Conservation (phyloP, 2,329 filamentous ascomycete genomes). For the Cercospora sp. region DNA sequence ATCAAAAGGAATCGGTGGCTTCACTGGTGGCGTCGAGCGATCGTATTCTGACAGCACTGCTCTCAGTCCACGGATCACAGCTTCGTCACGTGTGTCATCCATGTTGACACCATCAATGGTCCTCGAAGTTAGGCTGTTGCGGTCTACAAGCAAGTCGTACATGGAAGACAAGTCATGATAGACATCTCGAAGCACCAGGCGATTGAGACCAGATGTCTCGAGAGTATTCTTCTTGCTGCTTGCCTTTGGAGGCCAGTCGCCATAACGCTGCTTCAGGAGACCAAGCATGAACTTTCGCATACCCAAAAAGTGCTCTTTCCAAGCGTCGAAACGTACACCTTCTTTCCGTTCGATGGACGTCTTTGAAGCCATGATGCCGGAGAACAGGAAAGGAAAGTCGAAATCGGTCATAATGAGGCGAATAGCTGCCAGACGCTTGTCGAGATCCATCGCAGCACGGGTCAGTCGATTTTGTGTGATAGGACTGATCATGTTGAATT, state of each 20-base stretch:
- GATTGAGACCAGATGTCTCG: slow-evolving; percentile 81
- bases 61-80: slow-evolving; percentile 69
- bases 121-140: slow-evolving; percentile 73
- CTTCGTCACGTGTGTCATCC: slow-evolving; percentile 56
- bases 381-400: slow-evolving; percentile 86
- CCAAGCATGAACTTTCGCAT: slow-evolving; percentile 72
- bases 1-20: slow-evolving; percentile 90
- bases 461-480: slow-evolving; percentile 78
- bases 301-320: slow-evolving; percentile 72
- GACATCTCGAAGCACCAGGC: slow-evolving; percentile 75
- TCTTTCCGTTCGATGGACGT: slow-evolving; percentile 73
- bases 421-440: slow-evolving; percentile 69
- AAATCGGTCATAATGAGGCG: slow-evolving; percentile 79
- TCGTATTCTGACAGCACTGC: slow-evolving; percentile 86
- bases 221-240: slow-evolving; percentile 89
- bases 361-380: slow-evolving; percentile 82
- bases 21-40: slow-evolving; percentile 80
- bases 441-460: slow-evolving; percentile 76
- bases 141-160: slow-evolving; percentile 86
- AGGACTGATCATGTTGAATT: slow-evolving; percentile 69
- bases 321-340: slow-evolving; percentile 77
- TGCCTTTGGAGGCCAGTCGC: slow-evolving; percentile 88
- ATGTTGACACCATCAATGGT: slow-evolving; percentile 68
- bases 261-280: slow-evolving; percentile 68
- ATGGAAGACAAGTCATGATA: slow-evolving; percentile 84